Conservation (phyloP, 2,329 filamentous ascomycete genomes). For the Sporothrix variecibatus region DNA sequence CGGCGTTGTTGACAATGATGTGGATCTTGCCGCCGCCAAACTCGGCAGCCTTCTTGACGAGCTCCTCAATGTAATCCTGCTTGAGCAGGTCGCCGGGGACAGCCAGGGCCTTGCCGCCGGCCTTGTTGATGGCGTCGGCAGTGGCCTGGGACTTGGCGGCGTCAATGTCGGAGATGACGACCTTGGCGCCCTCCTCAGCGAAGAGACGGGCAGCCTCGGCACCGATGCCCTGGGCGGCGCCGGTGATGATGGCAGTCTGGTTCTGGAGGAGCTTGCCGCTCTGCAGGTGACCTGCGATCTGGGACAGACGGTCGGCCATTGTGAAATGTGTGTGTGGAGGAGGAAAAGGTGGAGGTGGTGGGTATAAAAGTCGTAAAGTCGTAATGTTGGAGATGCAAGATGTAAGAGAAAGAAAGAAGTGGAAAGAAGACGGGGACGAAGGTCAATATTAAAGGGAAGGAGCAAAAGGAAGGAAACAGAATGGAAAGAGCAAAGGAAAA, state of each 20-base stretch:
- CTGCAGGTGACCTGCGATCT: conserved; percentile 78
- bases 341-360: neutral
- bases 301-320: conserved; percentile 63
- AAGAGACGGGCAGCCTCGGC: conserved; percentile 81
- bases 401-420: neutral
- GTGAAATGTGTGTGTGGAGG: conserved; percentile 13
- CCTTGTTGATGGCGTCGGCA: conserved; percentile 67
- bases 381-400: neutral
- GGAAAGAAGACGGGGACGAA: neutral
- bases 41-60: conserved; percentile 74
- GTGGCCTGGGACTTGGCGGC: conserved; percentile 68
- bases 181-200: conserved; percentile 83
- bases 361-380: neutral
- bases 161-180: conserved; percentile 83
- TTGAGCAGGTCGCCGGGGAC: conserved; percentile 77
- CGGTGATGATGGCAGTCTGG: conserved; percentile 86
- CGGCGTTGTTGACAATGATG: conserved; percentile 88
- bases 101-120: conserved; percentile 68
- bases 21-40: conserved; percentile 88
- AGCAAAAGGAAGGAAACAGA: neutral
- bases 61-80: conserved; percentile 65
- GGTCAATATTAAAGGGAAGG: neutral
- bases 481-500: neutral
- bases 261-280: conserved; percentile 76
- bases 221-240: conserved; percentile 83